Base-by-base conservation (phyloP, 139 green algal species). In the Haematococcus sp. region DNA sequence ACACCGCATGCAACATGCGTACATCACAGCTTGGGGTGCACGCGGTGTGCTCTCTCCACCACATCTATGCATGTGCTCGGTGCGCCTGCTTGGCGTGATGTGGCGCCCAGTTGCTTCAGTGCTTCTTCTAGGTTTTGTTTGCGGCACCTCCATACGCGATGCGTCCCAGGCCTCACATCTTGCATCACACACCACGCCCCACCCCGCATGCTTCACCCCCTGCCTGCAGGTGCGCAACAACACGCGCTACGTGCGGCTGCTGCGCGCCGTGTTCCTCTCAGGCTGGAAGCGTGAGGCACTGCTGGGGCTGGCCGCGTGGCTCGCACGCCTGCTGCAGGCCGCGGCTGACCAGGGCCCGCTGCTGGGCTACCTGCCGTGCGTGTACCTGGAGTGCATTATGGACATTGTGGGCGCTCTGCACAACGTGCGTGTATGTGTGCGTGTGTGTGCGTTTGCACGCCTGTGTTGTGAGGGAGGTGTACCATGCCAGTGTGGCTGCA, bases 331-430 rank as follows among this genome's bases (percentile, higher is more conserved):
- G 51, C 52, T 72, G 40, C 40, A 49, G 40, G 40, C 40, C 40
- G 40, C 40, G 40, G 40, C 40, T 7, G 40, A 69, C 2, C 30
- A 81, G 79, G 94, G 95, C 80, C 68, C 77, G 5, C 71, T 97
- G 23, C 78, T 98, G 59, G 94, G 94, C 0, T 93, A 98, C 84
- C 81, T 98, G 27, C 63, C 98, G 66, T 93, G 82, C 32, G 87
- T 89, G 35, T 85, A 86, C 74, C 61, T 83, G 20, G 79, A 86
- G 33, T 65, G 80, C 30, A 27, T 83, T 13, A 40, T 82, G 20
- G 80, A 82, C 60, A 74, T 64, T 16, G 33, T 80, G 56, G 56
- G 49, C 2, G 72, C 35, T 9, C 40, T 79, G 28, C 63, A 60
- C 51, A 40, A 59, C n/a, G 34, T 63, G 63, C 23, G 31, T 49